Evolutionary conservation across 2,329 filamentous ascomycete species (phyloP).

Genomic region (Calcarisporium arbuscula): DNA sequence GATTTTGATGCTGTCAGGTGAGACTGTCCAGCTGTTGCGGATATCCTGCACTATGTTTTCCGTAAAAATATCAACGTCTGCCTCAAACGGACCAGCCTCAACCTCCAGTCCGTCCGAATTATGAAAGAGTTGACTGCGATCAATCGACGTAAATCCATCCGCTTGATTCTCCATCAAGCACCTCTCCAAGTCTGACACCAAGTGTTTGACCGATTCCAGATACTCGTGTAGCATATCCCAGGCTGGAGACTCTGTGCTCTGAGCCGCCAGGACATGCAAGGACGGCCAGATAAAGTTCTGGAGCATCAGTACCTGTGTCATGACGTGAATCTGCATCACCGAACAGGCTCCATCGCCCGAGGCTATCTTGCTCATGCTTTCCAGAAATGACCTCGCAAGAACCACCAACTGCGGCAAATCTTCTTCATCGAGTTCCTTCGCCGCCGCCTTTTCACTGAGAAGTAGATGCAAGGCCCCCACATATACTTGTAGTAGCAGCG

Average conservation of each 20-base stretch:
- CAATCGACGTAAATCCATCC: too few species aligned
- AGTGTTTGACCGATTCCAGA: constrained; percentile 11
- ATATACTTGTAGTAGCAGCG: constrained; percentile 46
- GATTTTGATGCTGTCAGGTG: constrained; percentile 27
- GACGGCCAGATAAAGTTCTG: constrained; percentile 25
- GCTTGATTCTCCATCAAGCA: constrained; percentile 12
- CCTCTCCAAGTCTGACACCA: constrained; percentile 12
- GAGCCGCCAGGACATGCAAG: constrained; percentile 15
- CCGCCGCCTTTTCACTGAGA: constrained; percentile 26
- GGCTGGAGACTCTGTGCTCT: constrained; percentile 2
- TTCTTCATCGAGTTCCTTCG: constrained; percentile 29
- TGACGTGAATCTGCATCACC: constrained; percentile 18
- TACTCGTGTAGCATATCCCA: constrained; percentile 15
- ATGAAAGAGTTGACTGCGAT: constrained; percentile 16
- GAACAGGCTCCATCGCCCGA: constrained; percentile 14
- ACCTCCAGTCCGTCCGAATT: constrained; percentile 8
- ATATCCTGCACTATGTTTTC: constrained; percentile 39
- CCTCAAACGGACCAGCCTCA: constrained; percentile 9
- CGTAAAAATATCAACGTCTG: constrained; percentile 32
- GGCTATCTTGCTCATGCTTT: constrained; percentile 19
- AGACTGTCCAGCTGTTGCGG: constrained; percentile 35
- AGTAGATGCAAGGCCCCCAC: constrained; percentile 32
- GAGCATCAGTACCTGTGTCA: constrained; percentile 20
- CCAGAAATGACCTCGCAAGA: constrained; percentile 24
- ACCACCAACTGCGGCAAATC: constrained; percentile 24